These are phyloP conservation scores for Logfia minima DNA, from an alignment of 129 eudicot genomes.

Conservation along the genomic window DNA sequence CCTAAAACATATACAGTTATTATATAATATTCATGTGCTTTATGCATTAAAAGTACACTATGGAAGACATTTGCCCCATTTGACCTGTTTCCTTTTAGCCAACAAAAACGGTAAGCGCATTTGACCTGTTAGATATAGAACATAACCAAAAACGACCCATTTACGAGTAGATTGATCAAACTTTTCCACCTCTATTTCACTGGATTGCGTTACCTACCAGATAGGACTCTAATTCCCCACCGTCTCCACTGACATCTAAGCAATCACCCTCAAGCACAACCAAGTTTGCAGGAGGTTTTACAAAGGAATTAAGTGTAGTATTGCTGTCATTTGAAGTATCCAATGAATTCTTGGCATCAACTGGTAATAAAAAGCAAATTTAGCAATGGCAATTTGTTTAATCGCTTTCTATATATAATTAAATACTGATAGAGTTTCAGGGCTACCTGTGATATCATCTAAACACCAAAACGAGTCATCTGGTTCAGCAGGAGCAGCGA, in stretches of 20 bases:
- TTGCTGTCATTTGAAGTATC: conserved; percentile 46
- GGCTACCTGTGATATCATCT: conserved; percentile 84
- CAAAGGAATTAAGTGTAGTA: conserved; percentile 41
- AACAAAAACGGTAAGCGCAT: neutral
- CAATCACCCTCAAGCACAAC: conserved; percentile 96
- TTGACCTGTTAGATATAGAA: neutral
- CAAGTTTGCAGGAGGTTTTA: conserved; percentile 91
- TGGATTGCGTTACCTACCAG: conserved; percentile 54
- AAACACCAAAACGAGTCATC: conserved; percentile 75
- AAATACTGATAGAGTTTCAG: conserved; percentile 3
- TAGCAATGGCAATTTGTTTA: conserved; percentile 15
- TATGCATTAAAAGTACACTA: neutral
- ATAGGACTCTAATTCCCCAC: conserved; percentile 87
- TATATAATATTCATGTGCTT: neutral
- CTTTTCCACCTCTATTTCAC: neutral
- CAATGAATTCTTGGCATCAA: conserved; percentile 73
- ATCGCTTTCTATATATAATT: neutral
- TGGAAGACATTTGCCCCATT: neutral
- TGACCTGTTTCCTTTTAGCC: neutral
- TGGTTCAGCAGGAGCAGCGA: conserved; percentile 49
- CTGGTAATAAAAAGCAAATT: conserved; percentile 41
- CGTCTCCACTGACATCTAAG: conserved; percentile 74
- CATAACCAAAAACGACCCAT: neutral
- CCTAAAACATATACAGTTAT: neutral
- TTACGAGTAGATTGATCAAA: neutral